Base-by-base conservation (phyloP, 768 basidiomycete genomes). In the Sutorius australiensis region DNA sequence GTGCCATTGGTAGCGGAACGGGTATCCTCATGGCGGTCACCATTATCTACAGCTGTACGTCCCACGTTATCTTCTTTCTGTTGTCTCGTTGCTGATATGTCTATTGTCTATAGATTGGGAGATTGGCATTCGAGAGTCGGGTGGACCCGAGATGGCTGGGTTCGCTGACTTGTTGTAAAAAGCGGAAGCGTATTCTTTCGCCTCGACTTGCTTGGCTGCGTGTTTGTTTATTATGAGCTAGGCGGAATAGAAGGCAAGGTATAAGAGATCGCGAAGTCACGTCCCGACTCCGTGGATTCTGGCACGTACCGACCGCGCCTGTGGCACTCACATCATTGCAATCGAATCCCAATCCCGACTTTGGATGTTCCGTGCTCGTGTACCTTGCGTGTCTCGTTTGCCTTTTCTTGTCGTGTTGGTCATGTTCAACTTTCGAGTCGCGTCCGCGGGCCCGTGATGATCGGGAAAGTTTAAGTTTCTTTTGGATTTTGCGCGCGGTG, bases 21-120 rank as follows among this genome's bases (percentile, higher is more conserved):
- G 92, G 92, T 79, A 97, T 97, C 66, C 77, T 98, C 59, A 95
- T 98, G 92, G 94, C 93, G 31, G 93, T 95, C 47, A 97, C 95
- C 21, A 98, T 94, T 67, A 97, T 98, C 71, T 97, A 97, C 71
- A 88, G 91, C 71, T 92, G 59, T 56, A 38, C 47, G 55, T 49
- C 28, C 47, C 42, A 53, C 31, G 3, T 27, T 53, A 6, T 36
- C 14, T 2, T 19, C 5, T 39, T 34, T 49, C 11, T 36, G 41
- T 53, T 16, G 32, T 34, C 34, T 11, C 7, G 8, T 13, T 51
- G 27, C 54, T n/a, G 9, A 14, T 10, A 5, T 37, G 14, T 16
- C 24, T 4, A 24, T 24, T 24, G 12, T 21, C 27, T 44, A 8
- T 61, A 92, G 91, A 95, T 71, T 97, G 92, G 88, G 94, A 97